phyloP scores from a whole-genome alignment of 345 rosid species.

The Iberis pinnata region DNA sequence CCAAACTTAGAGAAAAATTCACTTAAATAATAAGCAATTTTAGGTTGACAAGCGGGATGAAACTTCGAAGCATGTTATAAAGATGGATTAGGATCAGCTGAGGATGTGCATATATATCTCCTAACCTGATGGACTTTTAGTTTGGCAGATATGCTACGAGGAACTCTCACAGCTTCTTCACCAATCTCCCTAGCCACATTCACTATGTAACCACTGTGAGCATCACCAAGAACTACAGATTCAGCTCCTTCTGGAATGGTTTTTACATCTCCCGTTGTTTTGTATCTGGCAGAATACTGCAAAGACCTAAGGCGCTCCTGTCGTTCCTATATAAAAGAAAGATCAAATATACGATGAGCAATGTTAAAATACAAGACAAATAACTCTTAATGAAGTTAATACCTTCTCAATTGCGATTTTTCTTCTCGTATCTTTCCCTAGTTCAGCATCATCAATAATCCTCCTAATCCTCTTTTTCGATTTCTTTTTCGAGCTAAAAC shows the following conservation, averaged over 20 bases:
- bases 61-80: conserved; percentile 8
- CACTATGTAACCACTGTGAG: conserved; percentile 72
- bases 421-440: conserved; percentile 93
- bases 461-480: conserved; percentile 80
- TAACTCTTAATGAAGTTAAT: conserved; percentile 15
- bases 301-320: conserved; percentile 90
- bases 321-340: conserved; percentile 63
- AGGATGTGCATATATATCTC: conserved; percentile 16
- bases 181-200: conserved; percentile 96
- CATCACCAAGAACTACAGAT: conserved; percentile 77
- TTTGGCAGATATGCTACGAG: conserved; percentile 78
- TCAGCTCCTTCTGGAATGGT: conserved; percentile 53
- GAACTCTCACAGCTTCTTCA: conserved; percentile 87
- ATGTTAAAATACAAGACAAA: conserved; percentile 1
- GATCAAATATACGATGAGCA: background rate
- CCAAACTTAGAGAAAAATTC: conserved; percentile 20
- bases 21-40: conserved; percentile 1
- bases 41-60: conserved; percentile 4
- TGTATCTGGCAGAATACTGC: conserved; percentile 69
- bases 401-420: conserved; percentile 99
- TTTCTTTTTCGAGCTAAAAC: conserved; percentile 58
- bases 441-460: conserved; percentile 93
- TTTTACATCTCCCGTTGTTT: conserved; percentile 38
- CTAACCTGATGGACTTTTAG: conserved; percentile 93
- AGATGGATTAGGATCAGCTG: conserved; percentile 7